Evolutionary conservation across 805 yeast genomes (phyloP).

Genomic region (Ogataea glucozyma): DNA sequence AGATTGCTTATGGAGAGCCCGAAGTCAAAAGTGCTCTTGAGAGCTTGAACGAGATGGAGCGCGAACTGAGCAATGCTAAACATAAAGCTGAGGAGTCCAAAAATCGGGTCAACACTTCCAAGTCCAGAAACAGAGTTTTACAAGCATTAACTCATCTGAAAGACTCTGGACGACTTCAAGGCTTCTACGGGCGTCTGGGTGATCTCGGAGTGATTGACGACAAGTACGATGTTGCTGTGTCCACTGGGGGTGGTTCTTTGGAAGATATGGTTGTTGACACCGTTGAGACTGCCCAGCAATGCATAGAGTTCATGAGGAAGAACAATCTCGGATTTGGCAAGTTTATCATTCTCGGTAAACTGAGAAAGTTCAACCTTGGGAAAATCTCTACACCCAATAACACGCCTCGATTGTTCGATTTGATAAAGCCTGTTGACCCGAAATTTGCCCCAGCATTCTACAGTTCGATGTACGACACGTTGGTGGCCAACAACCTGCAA

Average conservation of each 20-base stretch:
- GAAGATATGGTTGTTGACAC: constrained; percentile 92
- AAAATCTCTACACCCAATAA: constrained; percentile 70
- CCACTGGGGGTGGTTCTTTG: constrained; percentile 89
- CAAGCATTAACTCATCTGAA: constrained; percentile 66
- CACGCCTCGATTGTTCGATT: constrained; percentile 81
- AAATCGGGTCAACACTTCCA: constrained; percentile 52
- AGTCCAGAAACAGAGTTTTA: constrained; percentile 74
- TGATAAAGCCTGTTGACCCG: constrained; percentile 65
- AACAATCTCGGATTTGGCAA: constrained; percentile 86
- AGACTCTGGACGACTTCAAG: constrained; percentile 77
- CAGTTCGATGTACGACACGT: constrained; percentile 80
- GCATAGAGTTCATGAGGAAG: constrained; percentile 78
- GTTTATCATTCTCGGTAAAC: constrained; percentile 76
- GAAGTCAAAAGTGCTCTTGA: constrained; percentile 53
- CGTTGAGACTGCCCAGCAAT: constrained; percentile 57
- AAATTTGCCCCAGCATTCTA: constrained; percentile 86
- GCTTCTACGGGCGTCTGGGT: constrained; percentile 89
- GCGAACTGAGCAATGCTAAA: constrained; percentile 52
- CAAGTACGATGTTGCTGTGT: constrained; percentile 86
- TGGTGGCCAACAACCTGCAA: constrained; percentile 75
- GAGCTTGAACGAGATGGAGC: constrained; percentile 55
- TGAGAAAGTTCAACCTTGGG: constrained; percentile 59
- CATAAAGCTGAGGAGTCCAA: constrained; percentile 69
- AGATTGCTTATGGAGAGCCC: constrained; percentile 56
- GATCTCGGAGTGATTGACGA: constrained; percentile 90